phyloP scores from a whole-genome alignment of 2,329 filamentous ascomycete genomes.

The Colletotrichum melonis region DNA sequence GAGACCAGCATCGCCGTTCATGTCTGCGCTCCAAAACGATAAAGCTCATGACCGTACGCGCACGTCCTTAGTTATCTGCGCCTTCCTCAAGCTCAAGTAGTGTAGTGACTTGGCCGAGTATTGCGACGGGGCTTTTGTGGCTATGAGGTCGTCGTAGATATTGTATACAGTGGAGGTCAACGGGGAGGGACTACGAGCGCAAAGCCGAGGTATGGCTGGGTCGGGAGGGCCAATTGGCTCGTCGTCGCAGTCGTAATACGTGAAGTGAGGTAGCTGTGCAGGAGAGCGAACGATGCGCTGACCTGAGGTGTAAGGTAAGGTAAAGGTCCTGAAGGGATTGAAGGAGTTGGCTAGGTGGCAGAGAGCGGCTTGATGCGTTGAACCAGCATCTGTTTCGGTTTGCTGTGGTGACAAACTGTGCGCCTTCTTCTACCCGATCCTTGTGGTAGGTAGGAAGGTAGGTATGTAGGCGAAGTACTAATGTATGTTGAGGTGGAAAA shows the following conservation, averaged over 20 bases:
- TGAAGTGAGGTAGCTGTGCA: neutral
- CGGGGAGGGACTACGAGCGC: neutral
- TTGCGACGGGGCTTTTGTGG: neutral
- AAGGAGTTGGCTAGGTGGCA: neutral
- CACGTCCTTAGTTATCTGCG: neutral
- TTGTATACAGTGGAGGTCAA: neutral
- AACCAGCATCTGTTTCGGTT: neutral
- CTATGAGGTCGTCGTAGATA: neutral
- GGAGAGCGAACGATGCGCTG: neutral
- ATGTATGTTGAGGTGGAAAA: neutral
- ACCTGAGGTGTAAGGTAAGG: neutral
- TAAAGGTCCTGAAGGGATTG: too few species aligned
- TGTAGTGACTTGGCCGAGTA: neutral
- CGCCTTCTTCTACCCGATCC: too few species aligned
- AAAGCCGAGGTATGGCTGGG: neutral
- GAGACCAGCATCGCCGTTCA: conserved; percentile 70
- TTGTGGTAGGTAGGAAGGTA: too few species aligned
- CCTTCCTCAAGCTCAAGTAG: conserved; percentile 4
- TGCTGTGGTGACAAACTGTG: neutral
- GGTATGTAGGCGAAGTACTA: neutral
- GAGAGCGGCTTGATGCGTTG: neutral
- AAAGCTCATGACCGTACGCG: conserved; percentile 31
- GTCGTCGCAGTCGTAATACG: neutral
- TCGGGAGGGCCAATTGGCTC: neutral
- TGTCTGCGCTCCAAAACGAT: conserved; percentile 41